Percentiles rank a stretch among this genome's conserved stretches.
phyloP scores from a whole-genome alignment of 768 basidiomycete species.

The Goffeauzyma gilvescens region DNA sequence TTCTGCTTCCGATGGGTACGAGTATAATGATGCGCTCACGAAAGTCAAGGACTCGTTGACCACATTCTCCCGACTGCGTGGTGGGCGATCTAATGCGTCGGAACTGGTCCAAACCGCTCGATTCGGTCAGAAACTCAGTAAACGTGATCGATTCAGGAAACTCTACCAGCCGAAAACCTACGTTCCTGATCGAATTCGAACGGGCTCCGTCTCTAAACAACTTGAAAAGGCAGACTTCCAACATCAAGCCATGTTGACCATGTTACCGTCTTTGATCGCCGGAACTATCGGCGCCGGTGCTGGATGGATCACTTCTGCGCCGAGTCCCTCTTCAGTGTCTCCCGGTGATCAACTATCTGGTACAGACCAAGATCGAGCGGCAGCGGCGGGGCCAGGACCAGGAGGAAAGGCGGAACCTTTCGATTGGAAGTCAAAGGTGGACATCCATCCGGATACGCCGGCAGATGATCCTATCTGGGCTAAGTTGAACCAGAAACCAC shows the following conservation, averaged over 20 bases:
- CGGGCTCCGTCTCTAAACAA: constrained; percentile 17
- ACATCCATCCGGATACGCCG: constrained; percentile 69
- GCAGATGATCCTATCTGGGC: constrained; percentile 42
- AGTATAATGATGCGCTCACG: constrained; percentile 48
- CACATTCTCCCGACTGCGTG: constrained; percentile 43
- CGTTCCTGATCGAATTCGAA: constrained; percentile 2
- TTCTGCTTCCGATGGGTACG: constrained; percentile 31
- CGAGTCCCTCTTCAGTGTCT: no score
- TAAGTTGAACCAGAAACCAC: no score
- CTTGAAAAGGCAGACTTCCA: constrained; percentile 23
- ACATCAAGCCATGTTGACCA: constrained; percentile 48
- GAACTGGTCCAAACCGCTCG: constrained; percentile 70
- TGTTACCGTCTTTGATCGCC: constrained; percentile 55
- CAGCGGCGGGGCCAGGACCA: constrained; percentile 64
- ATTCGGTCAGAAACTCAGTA: no score
- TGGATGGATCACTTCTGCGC: constrained; percentile 23
- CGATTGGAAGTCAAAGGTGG: constrained; percentile 38
- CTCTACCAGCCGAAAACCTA: no score
- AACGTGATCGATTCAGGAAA: constrained; percentile 39
- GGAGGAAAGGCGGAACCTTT: no score
- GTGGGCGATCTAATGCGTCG: constrained; percentile 69
- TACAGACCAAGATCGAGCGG: constrained; percentile 57
- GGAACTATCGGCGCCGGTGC: constrained; percentile 42
- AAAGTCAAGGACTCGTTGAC: constrained; percentile 68
- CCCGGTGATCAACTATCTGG: constrained; percentile 47